A percentile compares a stretch with the other conserved stretches of the same genome.
phyloP scores from a whole-genome alignment of 2,329 filamentous ascomycete species.

The Colletotrichum lupini region DNA sequence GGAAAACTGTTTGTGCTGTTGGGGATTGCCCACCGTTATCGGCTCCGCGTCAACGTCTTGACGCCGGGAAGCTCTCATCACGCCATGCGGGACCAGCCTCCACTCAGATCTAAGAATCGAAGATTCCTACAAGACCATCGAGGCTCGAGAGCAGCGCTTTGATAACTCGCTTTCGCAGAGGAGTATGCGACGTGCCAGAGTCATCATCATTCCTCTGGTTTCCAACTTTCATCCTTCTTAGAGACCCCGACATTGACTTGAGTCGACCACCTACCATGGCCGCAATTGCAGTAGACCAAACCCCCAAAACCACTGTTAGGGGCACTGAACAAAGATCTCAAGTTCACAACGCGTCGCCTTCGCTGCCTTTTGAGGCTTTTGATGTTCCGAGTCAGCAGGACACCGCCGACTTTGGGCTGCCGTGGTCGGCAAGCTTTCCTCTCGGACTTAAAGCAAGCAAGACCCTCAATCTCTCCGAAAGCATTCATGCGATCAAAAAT shows the following conservation, averaged over 20 bases:
- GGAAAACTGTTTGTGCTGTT: neutral
- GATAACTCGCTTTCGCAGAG: neutral
- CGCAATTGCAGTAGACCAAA: neutral
- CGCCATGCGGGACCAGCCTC: neutral
- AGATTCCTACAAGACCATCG: neutral
- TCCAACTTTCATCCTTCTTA: neutral
- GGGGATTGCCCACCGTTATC: neutral
- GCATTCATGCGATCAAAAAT: slow-evolving; percentile 33
- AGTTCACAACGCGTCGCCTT: too few relatives aligned
- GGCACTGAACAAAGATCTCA: neutral
- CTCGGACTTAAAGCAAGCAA: slow-evolving; percentile 36
- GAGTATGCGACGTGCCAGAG: too few relatives aligned
- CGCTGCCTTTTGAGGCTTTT: slow-evolving; percentile 30
- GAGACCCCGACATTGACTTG: neutral
- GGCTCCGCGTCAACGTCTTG: neutral
- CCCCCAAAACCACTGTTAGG: neutral
- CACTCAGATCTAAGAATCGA: neutral
- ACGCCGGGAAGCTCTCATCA: neutral
- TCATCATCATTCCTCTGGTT: too few relatives aligned
- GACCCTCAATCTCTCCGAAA: slow-evolving; percentile 20
- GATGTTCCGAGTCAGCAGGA: slow-evolving; percentile 40
- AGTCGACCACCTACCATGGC: neutral
- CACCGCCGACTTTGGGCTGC: slow-evolving; percentile 37
- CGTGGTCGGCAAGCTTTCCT: slow-evolving; percentile 39
- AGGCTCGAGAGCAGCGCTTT: neutral